A percentile compares a stretch with the other conserved stretches of the same genome.
Evolutionary conservation across 1,139 yeast species (phyloP).

Genomic region (Geotrichum candidum): DNA sequence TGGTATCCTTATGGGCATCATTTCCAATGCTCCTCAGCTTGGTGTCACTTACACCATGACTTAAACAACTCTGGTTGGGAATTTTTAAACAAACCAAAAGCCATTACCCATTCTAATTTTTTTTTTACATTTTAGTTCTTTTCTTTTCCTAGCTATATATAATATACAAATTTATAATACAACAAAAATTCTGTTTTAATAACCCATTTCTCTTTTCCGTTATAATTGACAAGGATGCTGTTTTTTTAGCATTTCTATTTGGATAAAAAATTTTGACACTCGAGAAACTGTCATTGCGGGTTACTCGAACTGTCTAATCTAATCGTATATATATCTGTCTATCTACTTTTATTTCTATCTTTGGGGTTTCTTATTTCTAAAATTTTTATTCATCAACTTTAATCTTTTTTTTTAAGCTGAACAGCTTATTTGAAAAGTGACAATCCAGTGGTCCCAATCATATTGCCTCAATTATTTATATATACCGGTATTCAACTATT

Average conservation of each 20-base stretch:
- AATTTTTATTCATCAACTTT: too few species aligned
- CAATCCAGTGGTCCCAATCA: too few species aligned
- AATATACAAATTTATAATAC: neutral
- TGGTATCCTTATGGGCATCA: conserved; percentile 60
- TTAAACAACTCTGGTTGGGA: neutral
- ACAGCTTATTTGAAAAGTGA: too few species aligned
- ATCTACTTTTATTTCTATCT: too few species aligned
- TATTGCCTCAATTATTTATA: too few species aligned
- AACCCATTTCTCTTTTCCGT: neutral
- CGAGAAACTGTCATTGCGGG: too few species aligned
- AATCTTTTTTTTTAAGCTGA: too few species aligned
- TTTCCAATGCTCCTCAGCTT: conserved; percentile 58
- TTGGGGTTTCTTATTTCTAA: too few species aligned
- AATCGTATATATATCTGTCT: neutral
- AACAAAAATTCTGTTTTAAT: neutral
- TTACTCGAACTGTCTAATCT: too few species aligned
- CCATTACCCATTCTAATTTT: neutral
- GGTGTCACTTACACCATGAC: conserved; percentile 33
- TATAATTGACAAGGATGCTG: neutral
- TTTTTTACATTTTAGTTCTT: neutral
- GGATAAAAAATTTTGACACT: too few species aligned
- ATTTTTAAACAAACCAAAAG: neutral
- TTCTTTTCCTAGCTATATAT: neutral
- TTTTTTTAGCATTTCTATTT: neutral
- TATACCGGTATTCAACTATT: too few species aligned